Evolutionary conservation across 2,329 filamentous ascomycete genomes (phyloP).

Genomic region (Exserohilum turcica): DNA sequence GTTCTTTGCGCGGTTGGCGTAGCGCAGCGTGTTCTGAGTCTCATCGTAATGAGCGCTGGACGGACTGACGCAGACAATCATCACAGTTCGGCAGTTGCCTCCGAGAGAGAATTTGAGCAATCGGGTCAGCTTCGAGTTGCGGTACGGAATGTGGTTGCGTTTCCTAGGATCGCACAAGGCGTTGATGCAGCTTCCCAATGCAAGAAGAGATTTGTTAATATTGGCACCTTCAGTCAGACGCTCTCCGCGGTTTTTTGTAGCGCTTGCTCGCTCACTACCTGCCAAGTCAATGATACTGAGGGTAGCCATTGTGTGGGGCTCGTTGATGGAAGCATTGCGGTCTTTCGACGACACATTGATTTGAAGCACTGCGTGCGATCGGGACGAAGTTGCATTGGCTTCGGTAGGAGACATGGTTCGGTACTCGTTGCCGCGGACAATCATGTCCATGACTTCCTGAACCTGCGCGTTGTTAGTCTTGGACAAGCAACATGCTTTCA

Average conservation of each 20-base stretch:
- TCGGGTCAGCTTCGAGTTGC: conserved; percentile 95
- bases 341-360: conserved; percentile 96
- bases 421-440: conserved; percentile 90
- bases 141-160: conserved; percentile 92
- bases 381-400: conserved; percentile 95
- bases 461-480: conserved; percentile 44
- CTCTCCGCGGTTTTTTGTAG: conserved; percentile 94
- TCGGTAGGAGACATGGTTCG: conserved; percentile 96
- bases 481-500: neutral
- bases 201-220: conserved; percentile 97
- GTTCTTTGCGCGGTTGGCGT: conserved; percentile 97
- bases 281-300: conserved; percentile 97
- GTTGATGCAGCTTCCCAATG: conserved; percentile 96
- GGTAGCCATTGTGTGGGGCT: conserved; percentile 97
- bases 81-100: conserved; percentile 98
- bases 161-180: conserved; percentile 92
- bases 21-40: conserved; percentile 95
- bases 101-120: conserved; percentile 96
- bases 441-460: conserved; percentile 98
- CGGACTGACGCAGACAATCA: conserved; percentile 98
- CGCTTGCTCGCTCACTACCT: conserved; percentile 92
- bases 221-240: conserved; percentile 92
- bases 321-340: conserved; percentile 86
- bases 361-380: conserved; percentile 95
- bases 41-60: conserved; percentile 97